These are phyloP conservation scores for Dryas drummondii DNA, from an alignment of 306 rosid genomes.

Conservation along the genomic window DNA sequence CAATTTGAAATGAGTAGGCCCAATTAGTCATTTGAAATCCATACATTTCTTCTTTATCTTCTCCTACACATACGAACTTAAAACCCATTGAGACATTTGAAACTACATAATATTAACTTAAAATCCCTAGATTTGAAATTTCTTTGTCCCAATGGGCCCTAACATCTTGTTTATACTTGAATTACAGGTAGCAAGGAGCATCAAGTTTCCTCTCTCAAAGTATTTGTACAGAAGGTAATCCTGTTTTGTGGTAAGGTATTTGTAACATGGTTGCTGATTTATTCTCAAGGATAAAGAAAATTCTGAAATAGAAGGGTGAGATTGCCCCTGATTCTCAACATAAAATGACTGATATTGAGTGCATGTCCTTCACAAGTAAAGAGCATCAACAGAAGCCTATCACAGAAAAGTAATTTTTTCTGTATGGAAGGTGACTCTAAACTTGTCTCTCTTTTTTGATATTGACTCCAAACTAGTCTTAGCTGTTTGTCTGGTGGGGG, in stretches of 20 bases:
- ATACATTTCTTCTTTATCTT: too few relatives aligned
- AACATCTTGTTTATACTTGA: conserved; percentile 4
- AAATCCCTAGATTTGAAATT: too few relatives aligned
- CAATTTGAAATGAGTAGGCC: too few relatives aligned
- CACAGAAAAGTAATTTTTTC: background rate
- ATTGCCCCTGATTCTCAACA: background rate
- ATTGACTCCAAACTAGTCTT: background rate
- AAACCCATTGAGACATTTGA: too few relatives aligned
- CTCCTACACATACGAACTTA: too few relatives aligned
- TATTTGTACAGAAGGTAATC: conserved; percentile 69
- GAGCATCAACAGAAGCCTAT: background rate
- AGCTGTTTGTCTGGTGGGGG: background rate
- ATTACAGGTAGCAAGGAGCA: conserved; percentile 90
- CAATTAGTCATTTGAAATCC: too few relatives aligned
- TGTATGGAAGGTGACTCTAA: background rate
- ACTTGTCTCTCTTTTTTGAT: too few relatives aligned
- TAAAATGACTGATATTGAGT: conserved; percentile 15
- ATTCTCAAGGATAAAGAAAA: conserved; percentile 19
- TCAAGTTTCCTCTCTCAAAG: conserved; percentile 82
- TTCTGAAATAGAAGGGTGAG: background rate
- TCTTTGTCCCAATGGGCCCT: too few relatives aligned
- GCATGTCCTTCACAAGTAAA: background rate
- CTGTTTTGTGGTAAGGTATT: conserved; percentile 14
- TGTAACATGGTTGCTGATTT: conserved; percentile 19
- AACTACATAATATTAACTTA: too few relatives aligned